These are phyloP conservation scores for Sextonia rubra DNA, from an alignment of 164 flowering plant species.

Conservation along the genomic window DNA sequence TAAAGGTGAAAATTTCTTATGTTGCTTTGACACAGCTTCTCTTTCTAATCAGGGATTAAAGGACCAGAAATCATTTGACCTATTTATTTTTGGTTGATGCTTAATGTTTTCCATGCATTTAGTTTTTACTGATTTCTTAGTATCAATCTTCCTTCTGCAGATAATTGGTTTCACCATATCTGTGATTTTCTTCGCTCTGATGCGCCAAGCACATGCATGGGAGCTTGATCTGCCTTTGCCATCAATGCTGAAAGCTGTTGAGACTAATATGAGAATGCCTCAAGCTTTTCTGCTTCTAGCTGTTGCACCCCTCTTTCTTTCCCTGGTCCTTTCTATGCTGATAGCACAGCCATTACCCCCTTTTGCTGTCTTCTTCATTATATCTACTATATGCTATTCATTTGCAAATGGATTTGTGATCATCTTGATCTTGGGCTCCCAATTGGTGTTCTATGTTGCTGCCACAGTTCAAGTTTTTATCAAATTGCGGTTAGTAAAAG, in stretches of 20 bases:
- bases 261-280: constrained; percentile 73
- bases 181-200: constrained; percentile 73
- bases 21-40: neutral
- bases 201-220: constrained; percentile 88
- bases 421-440: constrained; percentile 52
- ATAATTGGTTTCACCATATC: constrained; percentile 70
- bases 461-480: constrained; percentile 63
- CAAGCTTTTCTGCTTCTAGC: constrained; percentile 53
- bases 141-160: constrained; percentile 41
- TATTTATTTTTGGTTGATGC: neutral
- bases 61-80: neutral
- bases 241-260: constrained; percentile 72
- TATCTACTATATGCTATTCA: constrained; percentile 66
- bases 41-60: neutral
- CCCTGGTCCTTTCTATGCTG: constrained; percentile 54
- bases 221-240: constrained; percentile 74
- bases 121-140: neutral
- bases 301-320: constrained; percentile 47
- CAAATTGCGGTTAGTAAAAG: constrained; percentile 56
- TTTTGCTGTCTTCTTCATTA: constrained; percentile 41
- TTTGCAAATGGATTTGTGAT: constrained; percentile 69
- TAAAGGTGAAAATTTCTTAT: neutral
- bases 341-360: constrained; percentile 53
- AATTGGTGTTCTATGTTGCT: constrained; percentile 56
- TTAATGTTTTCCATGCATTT: neutral